Evolutionary conservation across 441 rosid genomes (phyloP).

Genomic region (Raphanus hybrid): DNA sequence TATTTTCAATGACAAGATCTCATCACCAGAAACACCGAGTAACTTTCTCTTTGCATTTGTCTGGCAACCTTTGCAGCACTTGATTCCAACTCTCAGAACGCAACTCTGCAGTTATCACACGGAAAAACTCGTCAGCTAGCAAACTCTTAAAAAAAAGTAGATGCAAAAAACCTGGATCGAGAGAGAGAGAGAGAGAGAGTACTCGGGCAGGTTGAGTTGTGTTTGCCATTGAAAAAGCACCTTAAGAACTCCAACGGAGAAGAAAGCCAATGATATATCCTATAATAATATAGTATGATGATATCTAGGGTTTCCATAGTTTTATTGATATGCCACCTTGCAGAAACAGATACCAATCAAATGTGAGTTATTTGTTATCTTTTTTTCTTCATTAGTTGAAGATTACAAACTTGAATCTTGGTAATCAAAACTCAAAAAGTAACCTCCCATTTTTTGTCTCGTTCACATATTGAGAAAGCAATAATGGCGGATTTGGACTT

Average conservation of each 20-base stretch:
- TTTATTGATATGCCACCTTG: conserved; percentile 8
- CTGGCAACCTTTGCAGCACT: conserved; percentile 38
- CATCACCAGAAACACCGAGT: conserved; percentile 27
- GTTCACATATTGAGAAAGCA: conserved; percentile 5
- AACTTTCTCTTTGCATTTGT: conserved; percentile 25
- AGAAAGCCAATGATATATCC: background rate
- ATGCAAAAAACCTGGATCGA: conserved; percentile 29
- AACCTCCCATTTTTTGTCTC: background rate
- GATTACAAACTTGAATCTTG: background rate
- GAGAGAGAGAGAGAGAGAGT: background rate
- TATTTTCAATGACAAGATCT: background rate
- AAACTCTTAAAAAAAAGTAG: conserved; percentile 54
- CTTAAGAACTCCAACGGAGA: conserved; percentile 8
- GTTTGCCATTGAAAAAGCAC: conserved; percentile 1
- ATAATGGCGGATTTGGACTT: conserved; percentile 27
- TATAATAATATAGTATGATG: background rate
- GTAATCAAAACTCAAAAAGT: background rate
- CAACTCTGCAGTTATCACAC: conserved; percentile 27
- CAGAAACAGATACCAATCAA: conserved; percentile 1
- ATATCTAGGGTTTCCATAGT: conserved; percentile 10
- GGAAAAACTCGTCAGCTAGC: background rate
- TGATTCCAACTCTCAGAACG: conserved; percentile 35
- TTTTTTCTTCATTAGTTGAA: background rate
- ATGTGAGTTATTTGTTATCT: background rate
- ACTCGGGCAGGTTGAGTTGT: background rate